Conservation (phyloP, 805 yeast species). For the Yarrowia divulgata region DNA sequence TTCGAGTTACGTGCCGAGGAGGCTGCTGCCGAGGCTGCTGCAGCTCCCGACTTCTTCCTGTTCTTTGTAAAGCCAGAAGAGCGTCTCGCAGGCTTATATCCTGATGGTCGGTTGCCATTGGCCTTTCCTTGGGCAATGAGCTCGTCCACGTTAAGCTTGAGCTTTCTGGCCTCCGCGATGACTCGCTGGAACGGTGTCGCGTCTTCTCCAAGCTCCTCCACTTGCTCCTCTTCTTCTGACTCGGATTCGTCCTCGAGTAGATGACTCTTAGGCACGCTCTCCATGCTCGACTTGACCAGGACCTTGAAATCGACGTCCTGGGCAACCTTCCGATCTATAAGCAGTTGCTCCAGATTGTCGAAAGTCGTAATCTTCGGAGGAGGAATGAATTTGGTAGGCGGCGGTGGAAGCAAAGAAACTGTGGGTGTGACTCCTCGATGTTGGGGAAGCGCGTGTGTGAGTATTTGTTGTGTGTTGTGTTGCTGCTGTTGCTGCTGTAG, state of each 20-base stretch:
- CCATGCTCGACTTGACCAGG: slow-evolving; percentile 41
- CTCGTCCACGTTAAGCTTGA: slow-evolving; percentile 43
- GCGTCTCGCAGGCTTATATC: slow-evolving; percentile 31
- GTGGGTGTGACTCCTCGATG: not conserved
- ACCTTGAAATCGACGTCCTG: slow-evolving; percentile 41
- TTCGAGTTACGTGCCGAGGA: not conserved
- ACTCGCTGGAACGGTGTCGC: slow-evolving; percentile 45
- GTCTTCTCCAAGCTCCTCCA: slow-evolving; percentile 40
- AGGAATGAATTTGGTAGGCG: slow-evolving; percentile 22
- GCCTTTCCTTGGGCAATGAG: slow-evolving; percentile 40
- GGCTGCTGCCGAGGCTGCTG: slow-evolving; percentile 8
- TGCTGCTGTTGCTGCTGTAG: not conserved
- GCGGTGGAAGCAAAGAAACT: slow-evolving; percentile 2
- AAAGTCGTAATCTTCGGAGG: slow-evolving; percentile 28
- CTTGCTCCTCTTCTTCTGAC: slow-evolving; percentile 39
- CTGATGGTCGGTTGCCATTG: slow-evolving; percentile 16
- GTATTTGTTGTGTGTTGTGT: not conserved
- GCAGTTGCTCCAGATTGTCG: slow-evolving; percentile 12
- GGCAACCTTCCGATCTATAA: slow-evolving; percentile 19
- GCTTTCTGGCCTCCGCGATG: slow-evolving; percentile 44
- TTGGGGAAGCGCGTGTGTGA: not conserved
- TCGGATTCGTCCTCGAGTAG: slow-evolving; percentile 44
- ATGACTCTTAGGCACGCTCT: slow-evolving; percentile 41
- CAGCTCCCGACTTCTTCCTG: slow-evolving; percentile 5
- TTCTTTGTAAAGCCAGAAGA: slow-evolving; percentile 24